Conservation (phyloP, 805 yeast genomes). For the Saccharomycopsis amapae region DNA sequence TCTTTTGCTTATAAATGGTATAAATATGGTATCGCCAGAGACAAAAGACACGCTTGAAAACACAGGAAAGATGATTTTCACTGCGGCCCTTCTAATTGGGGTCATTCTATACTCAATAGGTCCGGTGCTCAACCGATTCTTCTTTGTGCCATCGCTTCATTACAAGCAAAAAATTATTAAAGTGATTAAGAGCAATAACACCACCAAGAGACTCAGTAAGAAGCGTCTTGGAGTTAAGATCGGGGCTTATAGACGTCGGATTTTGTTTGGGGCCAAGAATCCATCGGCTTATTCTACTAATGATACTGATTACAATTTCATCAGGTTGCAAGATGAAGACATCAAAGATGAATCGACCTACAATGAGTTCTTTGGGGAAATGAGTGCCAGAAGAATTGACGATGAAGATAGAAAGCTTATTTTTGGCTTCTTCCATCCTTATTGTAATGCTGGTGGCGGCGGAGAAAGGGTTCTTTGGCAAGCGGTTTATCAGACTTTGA, state of each 20-base stretch:
- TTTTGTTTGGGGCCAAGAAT: slow-evolving; percentile 8
- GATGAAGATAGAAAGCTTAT: slow-evolving; percentile 39
- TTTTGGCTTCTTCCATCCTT: slow-evolving; percentile 92
- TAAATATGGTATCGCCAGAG: too few species aligned
- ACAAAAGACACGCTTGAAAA: too few species aligned
- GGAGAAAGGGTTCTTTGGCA: slow-evolving; percentile 97
- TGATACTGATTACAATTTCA: background rate
- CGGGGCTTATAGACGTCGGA: slow-evolving; percentile 11
- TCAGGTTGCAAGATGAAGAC: slow-evolving; percentile 4
- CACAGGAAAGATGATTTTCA: background rate
- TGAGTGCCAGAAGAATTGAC: slow-evolving; percentile 6
- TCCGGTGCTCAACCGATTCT: slow-evolving; percentile 7
- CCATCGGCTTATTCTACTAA: slow-evolving; percentile 10
- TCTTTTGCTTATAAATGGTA: too few species aligned
- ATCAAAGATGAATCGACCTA: background rate
- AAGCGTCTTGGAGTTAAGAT: slow-evolving; percentile 6
- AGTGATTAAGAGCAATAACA: slow-evolving; percentile 1
- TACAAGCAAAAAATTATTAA: slow-evolving; percentile 8
- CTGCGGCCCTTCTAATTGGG: background rate
- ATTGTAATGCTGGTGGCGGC: slow-evolving; percentile 95
- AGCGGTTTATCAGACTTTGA: slow-evolving; percentile 68
- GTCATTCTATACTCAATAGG: background rate
- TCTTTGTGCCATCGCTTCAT: slow-evolving; percentile 12
- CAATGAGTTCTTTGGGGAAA: slow-evolving; percentile 10
- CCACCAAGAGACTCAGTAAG: background rate